A percentile compares a stretch with the other conserved stretches of the same genome.
Conservation (phyloP, 768 basidiomycete genomes). For the Trametes punicea region DNA sequence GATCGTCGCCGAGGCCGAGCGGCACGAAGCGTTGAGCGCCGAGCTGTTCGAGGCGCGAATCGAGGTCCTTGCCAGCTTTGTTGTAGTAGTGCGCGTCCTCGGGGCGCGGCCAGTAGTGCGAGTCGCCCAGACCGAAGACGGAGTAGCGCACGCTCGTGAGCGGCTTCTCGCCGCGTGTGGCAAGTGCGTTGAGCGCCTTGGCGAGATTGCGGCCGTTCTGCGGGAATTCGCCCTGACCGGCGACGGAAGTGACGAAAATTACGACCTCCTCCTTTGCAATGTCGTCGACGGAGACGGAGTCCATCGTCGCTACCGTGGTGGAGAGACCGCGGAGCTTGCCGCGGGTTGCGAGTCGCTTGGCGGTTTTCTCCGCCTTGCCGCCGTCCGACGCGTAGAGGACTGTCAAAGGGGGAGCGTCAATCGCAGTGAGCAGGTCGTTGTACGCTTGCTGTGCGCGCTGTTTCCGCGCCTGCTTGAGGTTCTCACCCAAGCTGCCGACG, state of each 20-base stretch:
- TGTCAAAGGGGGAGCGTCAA: constrained; percentile 86
- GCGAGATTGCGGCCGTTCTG: constrained; percentile 92
- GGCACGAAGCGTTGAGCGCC: constrained; percentile 73
- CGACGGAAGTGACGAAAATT: constrained; percentile 84
- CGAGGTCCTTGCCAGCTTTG: constrained; percentile 90
- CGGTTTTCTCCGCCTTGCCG: constrained; percentile 93
- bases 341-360: constrained; percentile 80
- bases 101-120: constrained; percentile 97
- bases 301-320: constrained; percentile 70
- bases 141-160: constrained; percentile 67
- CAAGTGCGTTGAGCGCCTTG: constrained; percentile 75
- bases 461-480: constrained; percentile 78
- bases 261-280: constrained; percentile 66
- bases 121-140: constrained; percentile 96
- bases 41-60: constrained; percentile 71
- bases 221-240: constrained; percentile 96
- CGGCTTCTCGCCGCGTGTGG: constrained; percentile 52
- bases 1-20: constrained; percentile 91
- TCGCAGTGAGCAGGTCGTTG: constrained; percentile 72
- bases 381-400: constrained; percentile 96
- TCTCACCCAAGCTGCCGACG: constrained; percentile 81
- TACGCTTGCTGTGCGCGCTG: constrained; percentile 80
- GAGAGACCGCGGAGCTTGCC: constrained; percentile 84
- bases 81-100: constrained; percentile 99
- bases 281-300: constrained; percentile 74